Percentiles rank a stretch among this genome's conserved stretches.
Conservation (phyloP, 169 alveolate species). For the Eimeria mitis region DNA sequence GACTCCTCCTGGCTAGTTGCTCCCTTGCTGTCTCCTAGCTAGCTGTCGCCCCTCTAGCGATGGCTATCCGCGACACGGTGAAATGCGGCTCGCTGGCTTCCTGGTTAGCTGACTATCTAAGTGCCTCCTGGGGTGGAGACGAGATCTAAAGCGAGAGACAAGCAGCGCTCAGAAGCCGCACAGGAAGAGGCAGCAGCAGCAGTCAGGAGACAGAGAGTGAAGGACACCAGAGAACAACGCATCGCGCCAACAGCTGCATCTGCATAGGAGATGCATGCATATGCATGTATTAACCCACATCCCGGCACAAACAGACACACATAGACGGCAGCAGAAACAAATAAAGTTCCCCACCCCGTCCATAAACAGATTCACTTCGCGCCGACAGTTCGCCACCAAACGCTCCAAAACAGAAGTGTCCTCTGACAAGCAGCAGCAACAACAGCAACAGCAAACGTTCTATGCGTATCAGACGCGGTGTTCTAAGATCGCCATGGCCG, state of each 20-base stretch:
- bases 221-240: neutral
- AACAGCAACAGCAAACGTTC: neutral
- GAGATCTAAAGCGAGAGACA: neutral
- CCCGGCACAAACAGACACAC: neutral
- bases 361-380: neutral
- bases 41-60: neutral
- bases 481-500: neutral
- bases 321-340: neutral
- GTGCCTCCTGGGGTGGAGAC: neutral
- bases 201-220: neutral
- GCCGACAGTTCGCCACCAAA: slow-evolving; percentile 26
- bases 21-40: neutral
- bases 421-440: slow-evolving; percentile 16
- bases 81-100: neutral
- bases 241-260: neutral
- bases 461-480: neutral
- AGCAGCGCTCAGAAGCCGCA: neutral
- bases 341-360: neutral
- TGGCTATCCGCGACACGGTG: neutral
- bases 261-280: neutral
- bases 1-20: neutral
- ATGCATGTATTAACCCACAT: neutral
- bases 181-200: neutral
- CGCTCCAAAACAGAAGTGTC: slow-evolving; percentile 11
- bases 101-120: neutral